Percentiles rank a stretch among this genome's conserved stretches.
Evolutionary conservation across 1,284 basidiomycete genomes (phyloP).

Genomic region (Ceratobasidium sp.): DNA sequence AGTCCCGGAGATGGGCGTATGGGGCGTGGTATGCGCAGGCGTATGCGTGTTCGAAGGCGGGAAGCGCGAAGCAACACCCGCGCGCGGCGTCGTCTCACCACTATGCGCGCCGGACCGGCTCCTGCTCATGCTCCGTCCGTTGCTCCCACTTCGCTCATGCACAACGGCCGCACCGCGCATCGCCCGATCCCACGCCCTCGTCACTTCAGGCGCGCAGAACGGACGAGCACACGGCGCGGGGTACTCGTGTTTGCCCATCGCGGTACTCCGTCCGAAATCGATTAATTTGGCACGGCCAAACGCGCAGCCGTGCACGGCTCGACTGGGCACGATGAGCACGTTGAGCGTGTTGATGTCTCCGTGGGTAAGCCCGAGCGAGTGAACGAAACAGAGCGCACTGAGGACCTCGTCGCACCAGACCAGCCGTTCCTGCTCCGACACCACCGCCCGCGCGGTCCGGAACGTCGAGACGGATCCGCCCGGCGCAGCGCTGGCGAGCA

Average conservation of each 20-base stretch:
- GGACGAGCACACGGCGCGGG: slow-evolving; percentile 64
- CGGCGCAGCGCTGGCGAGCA: slow-evolving; percentile 22
- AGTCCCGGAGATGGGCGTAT: slow-evolving; percentile 8
- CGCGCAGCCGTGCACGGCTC: slow-evolving; percentile 31
- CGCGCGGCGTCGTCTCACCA: slow-evolving; percentile 40
- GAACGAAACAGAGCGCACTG: slow-evolving; percentile 81
- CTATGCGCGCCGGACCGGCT: slow-evolving; percentile 10
- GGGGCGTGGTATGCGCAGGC: slow-evolving; percentile 15
- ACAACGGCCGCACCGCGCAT: slow-evolving; percentile 59
- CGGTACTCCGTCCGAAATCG: slow-evolving; percentile 81
- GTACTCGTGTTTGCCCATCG: slow-evolving; percentile 41
- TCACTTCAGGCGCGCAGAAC: slow-evolving; percentile 82
- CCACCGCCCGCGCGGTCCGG: slow-evolving; percentile 53
- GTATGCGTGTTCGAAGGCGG: slow-evolving; percentile 35
- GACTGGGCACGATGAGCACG: slow-evolving; percentile 72
- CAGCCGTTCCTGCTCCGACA: slow-evolving; percentile 64
- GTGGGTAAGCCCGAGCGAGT: slow-evolving; percentile 79
- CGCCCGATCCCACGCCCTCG: slow-evolving; percentile 78
- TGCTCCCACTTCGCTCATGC: not conserved
- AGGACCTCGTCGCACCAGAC: slow-evolving; percentile 80
- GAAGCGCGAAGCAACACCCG: slow-evolving; percentile 26
- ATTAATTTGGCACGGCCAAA: slow-evolving; percentile 72
- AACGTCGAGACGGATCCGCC: slow-evolving; percentile 38
- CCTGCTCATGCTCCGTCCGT: slow-evolving; percentile 26
- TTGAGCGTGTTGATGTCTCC: slow-evolving; percentile 84